phyloP scores from a whole-genome alignment of 768 basidiomycete species.

The Lepiota venenata region DNA sequence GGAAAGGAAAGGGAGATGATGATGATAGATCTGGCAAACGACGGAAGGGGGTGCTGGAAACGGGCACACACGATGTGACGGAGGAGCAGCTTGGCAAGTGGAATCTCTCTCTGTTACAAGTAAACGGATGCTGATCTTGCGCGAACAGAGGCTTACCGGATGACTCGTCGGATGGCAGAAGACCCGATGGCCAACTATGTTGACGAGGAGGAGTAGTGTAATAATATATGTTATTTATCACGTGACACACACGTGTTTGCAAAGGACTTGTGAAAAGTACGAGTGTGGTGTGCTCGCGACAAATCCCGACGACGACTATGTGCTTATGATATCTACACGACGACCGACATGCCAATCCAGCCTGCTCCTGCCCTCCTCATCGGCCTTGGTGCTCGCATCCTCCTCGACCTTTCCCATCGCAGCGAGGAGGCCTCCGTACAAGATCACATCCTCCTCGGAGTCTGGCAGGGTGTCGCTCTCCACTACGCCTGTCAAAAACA shows the following conservation, averaged over 20 bases:
- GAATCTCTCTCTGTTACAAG: not conserved
- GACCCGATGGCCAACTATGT: conserved; percentile 95
- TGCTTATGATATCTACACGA: conserved; percentile 18
- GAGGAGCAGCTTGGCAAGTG: conserved; percentile 81
- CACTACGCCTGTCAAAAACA: conserved; percentile 61
- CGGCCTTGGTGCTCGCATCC: conserved; percentile 71
- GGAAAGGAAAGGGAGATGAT: conserved; percentile 55
- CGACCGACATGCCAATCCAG: conserved; percentile 33
- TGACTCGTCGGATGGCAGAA: conserved; percentile 68
- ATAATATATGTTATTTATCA: conserved; percentile 7
- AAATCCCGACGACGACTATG: conserved; percentile 7
- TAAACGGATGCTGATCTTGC: conserved; percentile 9
- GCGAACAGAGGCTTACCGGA: conserved; percentile 83
- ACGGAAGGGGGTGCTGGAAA: conserved; percentile 40
- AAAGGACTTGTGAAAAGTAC: not conserved
- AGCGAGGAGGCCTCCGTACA: conserved; percentile 46
- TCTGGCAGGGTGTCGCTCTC: conserved; percentile 74
- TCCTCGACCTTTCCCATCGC: conserved; percentile 55
- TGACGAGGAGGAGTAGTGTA: conserved; percentile 43
- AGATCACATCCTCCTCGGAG: conserved; percentile 63
- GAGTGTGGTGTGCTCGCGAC: not conserved
- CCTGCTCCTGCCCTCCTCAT: conserved; percentile 68
- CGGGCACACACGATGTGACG: conserved; percentile 74
- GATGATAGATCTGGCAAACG: conserved; percentile 60
- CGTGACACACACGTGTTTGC: conserved; percentile 9